These are phyloP conservation scores for Pichia paraexigua DNA, from an alignment of 805 yeast genomes.

Conservation along the genomic window DNA sequence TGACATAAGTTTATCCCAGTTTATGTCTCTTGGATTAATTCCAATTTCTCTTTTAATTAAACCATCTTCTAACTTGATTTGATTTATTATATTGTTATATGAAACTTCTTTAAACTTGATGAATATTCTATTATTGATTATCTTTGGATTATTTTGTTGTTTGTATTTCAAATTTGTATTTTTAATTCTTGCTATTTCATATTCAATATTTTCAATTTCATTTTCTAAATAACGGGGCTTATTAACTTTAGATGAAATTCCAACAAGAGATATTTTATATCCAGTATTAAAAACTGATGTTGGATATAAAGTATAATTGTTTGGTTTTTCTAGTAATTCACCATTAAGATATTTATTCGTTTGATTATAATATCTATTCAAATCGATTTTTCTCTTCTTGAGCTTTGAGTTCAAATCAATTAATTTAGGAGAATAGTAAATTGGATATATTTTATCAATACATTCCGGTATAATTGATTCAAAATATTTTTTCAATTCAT, in stretches of 20 bases:
- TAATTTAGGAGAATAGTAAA: slow-evolving; percentile 37
- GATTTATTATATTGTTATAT: slow-evolving; percentile 58
- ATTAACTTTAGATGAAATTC: slow-evolving; percentile 16
- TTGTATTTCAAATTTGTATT: slow-evolving; percentile 1
- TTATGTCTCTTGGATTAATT: slow-evolving; percentile 56
- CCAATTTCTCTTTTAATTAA: slow-evolving; percentile 39
- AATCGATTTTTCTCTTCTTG: slow-evolving; percentile 19
- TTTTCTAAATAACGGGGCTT: slow-evolving; percentile 13
- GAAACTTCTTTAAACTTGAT: slow-evolving; percentile 50
- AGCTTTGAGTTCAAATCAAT: slow-evolving; percentile 26
- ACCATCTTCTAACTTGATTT: slow-evolving; percentile 39
- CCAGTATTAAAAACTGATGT: slow-evolving; percentile 7
- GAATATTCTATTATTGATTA: slow-evolving; percentile 40
- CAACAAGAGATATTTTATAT: slow-evolving; percentile 14
- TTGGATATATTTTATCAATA: slow-evolving; percentile 52
- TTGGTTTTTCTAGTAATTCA: slow-evolving; percentile 8
- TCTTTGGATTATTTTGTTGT: neutral
- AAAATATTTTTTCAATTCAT: slow-evolving; percentile 26
- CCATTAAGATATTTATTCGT: slow-evolving; percentile 26
- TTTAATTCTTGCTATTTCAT: slow-evolving; percentile 11
- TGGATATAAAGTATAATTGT: slow-evolving; percentile 15
- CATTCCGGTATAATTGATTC: slow-evolving; percentile 41
- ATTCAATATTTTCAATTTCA: slow-evolving; percentile 7
- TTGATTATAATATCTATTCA: slow-evolving; percentile 35
- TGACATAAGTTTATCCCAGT: slow-evolving; percentile 56